These are phyloP conservation scores for Suillus spraguei DNA, from an alignment of 768 basidiomycete genomes.

Conservation along the genomic window DNA sequence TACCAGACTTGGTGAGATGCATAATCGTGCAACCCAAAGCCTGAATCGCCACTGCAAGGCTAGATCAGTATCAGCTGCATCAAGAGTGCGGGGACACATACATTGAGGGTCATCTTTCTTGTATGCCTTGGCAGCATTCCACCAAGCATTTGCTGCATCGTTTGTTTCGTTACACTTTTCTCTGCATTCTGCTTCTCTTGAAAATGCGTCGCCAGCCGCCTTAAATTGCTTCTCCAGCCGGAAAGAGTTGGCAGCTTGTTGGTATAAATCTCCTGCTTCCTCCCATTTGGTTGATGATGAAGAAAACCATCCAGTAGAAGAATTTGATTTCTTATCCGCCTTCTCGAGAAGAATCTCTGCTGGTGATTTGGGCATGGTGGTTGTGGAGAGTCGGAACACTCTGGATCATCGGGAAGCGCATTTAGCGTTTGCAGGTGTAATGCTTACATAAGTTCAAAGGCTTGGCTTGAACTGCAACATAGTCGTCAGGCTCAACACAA, in stretches of 20 bases:
- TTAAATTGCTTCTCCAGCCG: constrained; percentile 91
- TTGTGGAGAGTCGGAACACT: constrained; percentile 23
- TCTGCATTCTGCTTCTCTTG: constrained; percentile 93
- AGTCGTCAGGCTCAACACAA: background rate
- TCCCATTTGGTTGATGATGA: constrained; percentile 84
- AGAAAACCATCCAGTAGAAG: constrained; percentile 87
- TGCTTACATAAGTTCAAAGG: constrained; percentile 3
- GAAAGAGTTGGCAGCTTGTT: constrained; percentile 92
- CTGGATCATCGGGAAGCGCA: constrained; percentile 12
- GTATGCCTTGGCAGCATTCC: constrained; percentile 97
- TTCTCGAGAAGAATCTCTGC: constrained; percentile 79
- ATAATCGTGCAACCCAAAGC: constrained; percentile 84
- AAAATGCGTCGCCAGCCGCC: constrained; percentile 90
- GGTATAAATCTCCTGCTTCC: constrained; percentile 94
- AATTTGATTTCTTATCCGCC: constrained; percentile 90
- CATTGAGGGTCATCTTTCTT: constrained; percentile 86
- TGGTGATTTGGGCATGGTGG: constrained; percentile 76
- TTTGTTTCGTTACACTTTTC: constrained; percentile 85
- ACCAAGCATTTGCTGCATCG: constrained; percentile 98
- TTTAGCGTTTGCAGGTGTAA: background rate
- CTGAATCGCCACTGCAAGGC: constrained; percentile 77
- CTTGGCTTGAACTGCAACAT: background rate
- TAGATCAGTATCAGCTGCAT: constrained; percentile 18
- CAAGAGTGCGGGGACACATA: constrained; percentile 41
- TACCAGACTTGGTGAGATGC: constrained; percentile 79